Percentiles rank a stretch among this genome's conserved stretches.
phyloP scores from a whole-genome alignment of 2,329 filamentous ascomycete genomes.

The Rutstroemia sp. region DNA sequence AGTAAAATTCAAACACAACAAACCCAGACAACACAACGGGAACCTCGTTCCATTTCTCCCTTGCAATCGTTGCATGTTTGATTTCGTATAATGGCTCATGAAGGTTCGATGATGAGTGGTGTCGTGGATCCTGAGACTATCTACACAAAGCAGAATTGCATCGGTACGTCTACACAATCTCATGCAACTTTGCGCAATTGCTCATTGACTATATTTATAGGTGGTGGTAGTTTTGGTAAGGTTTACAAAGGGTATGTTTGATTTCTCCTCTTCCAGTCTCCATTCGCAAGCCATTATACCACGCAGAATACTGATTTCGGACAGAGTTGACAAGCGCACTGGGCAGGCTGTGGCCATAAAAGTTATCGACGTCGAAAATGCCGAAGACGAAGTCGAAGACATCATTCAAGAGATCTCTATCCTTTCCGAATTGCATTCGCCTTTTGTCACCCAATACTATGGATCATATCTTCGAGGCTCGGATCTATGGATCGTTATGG shows the following conservation, averaged over 20 bases:
- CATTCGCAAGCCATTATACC: neutral
- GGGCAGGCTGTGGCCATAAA: conserved; percentile 97
- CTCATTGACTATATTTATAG: conserved; percentile 38
- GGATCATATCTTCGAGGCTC: conserved; percentile 94
- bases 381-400: conserved; percentile 98
- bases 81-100: conserved; percentile 24
- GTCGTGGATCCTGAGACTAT: conserved; percentile 78
- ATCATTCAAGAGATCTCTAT: conserved; percentile 99
- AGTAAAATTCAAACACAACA: conserved; percentile 3
- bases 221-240: conserved; percentile 95
- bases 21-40: neutral
- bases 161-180: conserved; percentile 47
- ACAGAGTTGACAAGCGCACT: conserved; percentile 82
- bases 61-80: neutral
- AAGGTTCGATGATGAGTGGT: conserved; percentile 34
- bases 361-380: conserved; percentile 96
- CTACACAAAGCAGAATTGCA: conserved; percentile 89
- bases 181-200: conserved; percentile 12
- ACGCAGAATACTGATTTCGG: conserved; percentile 17
- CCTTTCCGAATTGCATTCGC: conserved; percentile 88
- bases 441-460: conserved; percentile 96
- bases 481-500: conserved; percentile 99
- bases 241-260: conserved; percentile 84
- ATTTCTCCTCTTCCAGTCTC: neutral
- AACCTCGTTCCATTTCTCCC: conserved; percentile 5